Conservation (phyloP, 2,329 filamentous ascomycete species). For the Cercospora zeae-maydis region DNA sequence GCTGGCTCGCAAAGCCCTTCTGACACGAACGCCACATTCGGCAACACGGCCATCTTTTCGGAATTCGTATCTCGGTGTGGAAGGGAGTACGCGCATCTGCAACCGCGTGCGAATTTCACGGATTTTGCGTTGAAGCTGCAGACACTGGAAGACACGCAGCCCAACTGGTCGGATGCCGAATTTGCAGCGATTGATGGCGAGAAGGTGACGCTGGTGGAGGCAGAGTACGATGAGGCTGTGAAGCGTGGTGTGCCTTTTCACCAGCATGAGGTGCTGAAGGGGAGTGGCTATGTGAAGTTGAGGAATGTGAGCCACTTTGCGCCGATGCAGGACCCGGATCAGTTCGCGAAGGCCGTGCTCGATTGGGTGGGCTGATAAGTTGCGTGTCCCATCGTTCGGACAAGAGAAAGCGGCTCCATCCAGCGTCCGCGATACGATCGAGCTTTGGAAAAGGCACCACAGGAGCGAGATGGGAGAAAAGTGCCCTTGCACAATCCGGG, state of each 20-base stretch:
- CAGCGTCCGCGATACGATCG: neutral
- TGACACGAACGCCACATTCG: conserved; percentile 40
- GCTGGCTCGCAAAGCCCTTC: conserved; percentile 35
- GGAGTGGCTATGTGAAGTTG: conserved; percentile 39
- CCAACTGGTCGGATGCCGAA: conserved; percentile 31
- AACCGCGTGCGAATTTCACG: conserved; percentile 39
- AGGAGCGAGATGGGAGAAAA: neutral
- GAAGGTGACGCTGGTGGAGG: conserved; percentile 33
- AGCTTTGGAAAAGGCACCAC: neutral
- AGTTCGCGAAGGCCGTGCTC: conserved; percentile 20
- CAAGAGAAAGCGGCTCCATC: neutral
- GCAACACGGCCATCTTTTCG: conserved; percentile 35
- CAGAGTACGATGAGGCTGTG: conserved; percentile 41
- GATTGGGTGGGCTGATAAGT: neutral
- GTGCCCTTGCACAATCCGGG: neutral
- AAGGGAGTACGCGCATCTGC: conserved; percentile 38
- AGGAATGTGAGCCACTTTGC: conserved; percentile 45
- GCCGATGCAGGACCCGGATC: conserved; percentile 41
- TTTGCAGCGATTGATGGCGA: conserved; percentile 27
- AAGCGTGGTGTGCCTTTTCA: conserved; percentile 38
- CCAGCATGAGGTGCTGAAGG: conserved; percentile 39
- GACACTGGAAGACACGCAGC: conserved; percentile 40
- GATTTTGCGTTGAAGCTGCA: conserved; percentile 39
- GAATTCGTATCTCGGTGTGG: conserved; percentile 39
- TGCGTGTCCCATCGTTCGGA: no score